Conservation (phyloP, 768 basidiomycete species). For the Amanita rubescens region DNA sequence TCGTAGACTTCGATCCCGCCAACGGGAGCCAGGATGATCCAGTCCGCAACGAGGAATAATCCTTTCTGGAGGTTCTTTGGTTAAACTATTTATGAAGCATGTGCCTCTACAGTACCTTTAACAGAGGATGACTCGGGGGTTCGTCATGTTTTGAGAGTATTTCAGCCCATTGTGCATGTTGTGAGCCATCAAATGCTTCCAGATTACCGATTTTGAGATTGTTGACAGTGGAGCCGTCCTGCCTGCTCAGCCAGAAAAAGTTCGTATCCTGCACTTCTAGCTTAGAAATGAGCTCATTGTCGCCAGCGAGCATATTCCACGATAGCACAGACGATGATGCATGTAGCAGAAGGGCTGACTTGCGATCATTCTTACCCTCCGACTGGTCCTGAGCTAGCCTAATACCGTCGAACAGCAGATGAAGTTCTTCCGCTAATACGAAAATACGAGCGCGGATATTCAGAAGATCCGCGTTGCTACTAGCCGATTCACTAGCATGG, state of each 20-base stretch:
- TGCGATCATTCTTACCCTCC: conserved; percentile 59
- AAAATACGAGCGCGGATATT: conserved; percentile 68
- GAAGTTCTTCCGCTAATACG: conserved; percentile 69
- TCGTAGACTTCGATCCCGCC: conserved; percentile 91
- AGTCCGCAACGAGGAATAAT: conserved; percentile 68
- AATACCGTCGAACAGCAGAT: conserved; percentile 80
- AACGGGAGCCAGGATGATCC: conserved; percentile 83
- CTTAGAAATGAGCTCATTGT: conserved; percentile 71
- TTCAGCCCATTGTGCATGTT: conserved; percentile 79
- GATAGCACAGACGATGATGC: conserved; percentile 82
- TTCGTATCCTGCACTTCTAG: conserved; percentile 73
- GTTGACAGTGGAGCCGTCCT: conserved; percentile 82
- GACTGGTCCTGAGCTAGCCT: conserved; percentile 74
- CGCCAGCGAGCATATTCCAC: conserved; percentile 83
- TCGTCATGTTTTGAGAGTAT: conserved; percentile 77
- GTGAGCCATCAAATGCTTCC: conserved; percentile 80
- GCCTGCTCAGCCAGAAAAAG: conserved; percentile 78
- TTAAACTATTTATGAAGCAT: neutral
- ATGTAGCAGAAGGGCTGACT: conserved; percentile 74
- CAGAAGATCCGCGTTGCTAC: conserved; percentile 47
- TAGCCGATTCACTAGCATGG: conserved; percentile 33
- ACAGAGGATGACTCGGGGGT: conserved; percentile 58
- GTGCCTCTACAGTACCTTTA: conserved; percentile 41
- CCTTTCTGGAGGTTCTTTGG: conserved; percentile 39
- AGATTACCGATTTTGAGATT: conserved; percentile 69